These are phyloP conservation scores for Coemansia sp. DNA, from an alignment of 192 early-diverging fungal species.

Conservation along the genomic window DNA sequence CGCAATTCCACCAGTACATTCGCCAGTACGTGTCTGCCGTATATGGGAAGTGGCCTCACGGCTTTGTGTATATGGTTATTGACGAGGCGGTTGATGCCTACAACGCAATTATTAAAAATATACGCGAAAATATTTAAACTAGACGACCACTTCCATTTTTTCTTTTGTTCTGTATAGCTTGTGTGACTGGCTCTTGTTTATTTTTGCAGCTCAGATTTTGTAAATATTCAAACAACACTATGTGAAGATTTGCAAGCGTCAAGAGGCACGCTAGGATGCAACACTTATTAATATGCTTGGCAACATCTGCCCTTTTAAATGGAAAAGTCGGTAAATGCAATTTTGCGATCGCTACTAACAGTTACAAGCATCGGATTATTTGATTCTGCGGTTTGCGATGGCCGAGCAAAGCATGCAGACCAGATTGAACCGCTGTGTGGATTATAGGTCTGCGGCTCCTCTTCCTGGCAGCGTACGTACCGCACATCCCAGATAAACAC, in stretches of 20 bases:
- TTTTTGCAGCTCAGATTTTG: not conserved
- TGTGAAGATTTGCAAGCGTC: no score
- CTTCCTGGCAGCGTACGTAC: slow-evolving; percentile 16
- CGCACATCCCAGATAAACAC: slow-evolving; percentile 43
- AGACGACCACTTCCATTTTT: no score
- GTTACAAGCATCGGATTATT: slow-evolving; percentile 24
- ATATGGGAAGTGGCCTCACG: slow-evolving; percentile 39
- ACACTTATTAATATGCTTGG: not conserved
- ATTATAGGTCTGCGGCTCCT: slow-evolving; percentile 14
- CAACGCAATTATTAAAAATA: slow-evolving; percentile 37
- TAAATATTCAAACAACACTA: not conserved
- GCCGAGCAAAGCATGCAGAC: slow-evolving; percentile 26
- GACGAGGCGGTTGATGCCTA: slow-evolving; percentile 44
- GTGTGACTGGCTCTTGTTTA: not conserved
- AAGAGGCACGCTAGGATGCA: not conserved
- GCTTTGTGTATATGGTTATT: slow-evolving; percentile 51
- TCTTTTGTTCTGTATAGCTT: not conserved
- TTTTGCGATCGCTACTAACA: slow-evolving; percentile 19
- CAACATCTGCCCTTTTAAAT: slow-evolving; percentile 9
- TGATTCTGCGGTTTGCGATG: not conserved
- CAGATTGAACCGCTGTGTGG: slow-evolving; percentile 20
- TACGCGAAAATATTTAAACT: slow-evolving; percentile 8
- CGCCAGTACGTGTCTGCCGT: slow-evolving; percentile 18
- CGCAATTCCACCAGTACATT: slow-evolving; percentile 32
- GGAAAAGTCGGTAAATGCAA: slow-evolving; percentile 32